A percentile compares a stretch with the other conserved stretches of the same genome.
Conservation (phyloP, 768 basidiomycete species). For the Russula dissimulans region DNA sequence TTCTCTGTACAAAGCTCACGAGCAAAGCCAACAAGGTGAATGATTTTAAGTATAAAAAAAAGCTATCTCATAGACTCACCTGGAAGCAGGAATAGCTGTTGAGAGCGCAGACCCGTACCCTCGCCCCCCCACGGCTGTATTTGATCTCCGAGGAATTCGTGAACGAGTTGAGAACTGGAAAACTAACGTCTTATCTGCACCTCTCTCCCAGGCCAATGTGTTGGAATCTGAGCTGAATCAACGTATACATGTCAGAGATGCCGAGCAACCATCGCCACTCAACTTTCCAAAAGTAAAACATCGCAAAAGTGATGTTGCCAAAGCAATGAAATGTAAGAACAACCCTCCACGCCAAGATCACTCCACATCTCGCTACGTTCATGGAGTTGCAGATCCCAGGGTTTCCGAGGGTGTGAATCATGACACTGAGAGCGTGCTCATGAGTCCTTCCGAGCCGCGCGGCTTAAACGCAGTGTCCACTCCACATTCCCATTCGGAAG, state of each 20-base stretch:
- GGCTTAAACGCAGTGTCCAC: neutral
- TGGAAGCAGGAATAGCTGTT: neutral
- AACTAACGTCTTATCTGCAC: constrained; percentile 1
- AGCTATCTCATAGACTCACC: neutral
- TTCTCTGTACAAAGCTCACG: neutral
- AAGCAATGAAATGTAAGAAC: neutral
- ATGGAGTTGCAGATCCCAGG: neutral
- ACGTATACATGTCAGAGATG: neutral
- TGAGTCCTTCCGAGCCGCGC: neutral
- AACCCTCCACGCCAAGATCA: neutral
- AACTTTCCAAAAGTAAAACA: neutral
- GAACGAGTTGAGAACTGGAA: constrained; percentile 13
- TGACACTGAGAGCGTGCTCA: neutral
- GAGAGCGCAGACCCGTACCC: constrained; percentile 6
- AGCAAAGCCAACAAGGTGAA: constrained; percentile 7
- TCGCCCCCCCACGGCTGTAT: neutral
- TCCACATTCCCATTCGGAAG: neutral
- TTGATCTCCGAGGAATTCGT: neutral
- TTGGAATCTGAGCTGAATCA: neutral
- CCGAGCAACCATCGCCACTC: neutral
- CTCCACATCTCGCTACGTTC: constrained; percentile 9
- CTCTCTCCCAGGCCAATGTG: neutral
- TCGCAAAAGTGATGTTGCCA: neutral
- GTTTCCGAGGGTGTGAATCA: neutral
- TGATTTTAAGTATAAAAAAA: neutral